phyloP scores from a whole-genome alignment of 225 moss, liverwort and hornwort species.

The Physcomitrellopsis africana region DNA sequence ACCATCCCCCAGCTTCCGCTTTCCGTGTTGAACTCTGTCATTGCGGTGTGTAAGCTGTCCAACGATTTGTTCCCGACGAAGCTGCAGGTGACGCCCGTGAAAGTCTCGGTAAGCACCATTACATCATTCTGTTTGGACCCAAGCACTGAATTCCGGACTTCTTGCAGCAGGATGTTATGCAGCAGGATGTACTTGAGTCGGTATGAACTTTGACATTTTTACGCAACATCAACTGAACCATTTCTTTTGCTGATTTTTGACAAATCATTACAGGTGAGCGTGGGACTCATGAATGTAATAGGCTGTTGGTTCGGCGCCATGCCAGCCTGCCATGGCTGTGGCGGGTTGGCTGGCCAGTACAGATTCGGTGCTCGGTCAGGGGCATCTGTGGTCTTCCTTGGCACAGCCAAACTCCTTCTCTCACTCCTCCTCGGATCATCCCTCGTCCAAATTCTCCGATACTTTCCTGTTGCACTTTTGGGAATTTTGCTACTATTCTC shows the following conservation, averaged over 20 bases:
- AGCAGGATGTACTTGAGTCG: too few species aligned
- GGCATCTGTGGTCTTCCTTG: constrained; percentile 75
- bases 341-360: constrained; percentile 92
- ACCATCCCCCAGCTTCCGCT: constrained; percentile 84
- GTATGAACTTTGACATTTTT: too few species aligned
- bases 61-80: constrained; percentile 80
- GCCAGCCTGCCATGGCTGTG: constrained; percentile 90
- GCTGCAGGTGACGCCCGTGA: constrained; percentile 53
- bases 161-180: too few species aligned
- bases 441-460: constrained; percentile 55
- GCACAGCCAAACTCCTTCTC: constrained; percentile 57
- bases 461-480: constrained; percentile 75
- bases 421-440: constrained; percentile 73
- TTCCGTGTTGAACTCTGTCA: constrained; percentile 79
- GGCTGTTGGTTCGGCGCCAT: constrained; percentile 94
- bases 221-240: too few species aligned
- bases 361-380: constrained; percentile 81
- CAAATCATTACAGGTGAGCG: constrained; percentile 43
- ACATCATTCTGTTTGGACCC: neutral
- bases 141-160: neutral
- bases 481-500: constrained; percentile 79
- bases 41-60: constrained; percentile 81
- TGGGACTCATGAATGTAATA: constrained; percentile 87
- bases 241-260: too few species aligned
- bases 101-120: constrained; percentile 50